Percentiles rank a stretch among this genome's conserved stretches.
Conservation (phyloP, 257 asterid genomes). For the Jacaranda mimosifolia region DNA sequence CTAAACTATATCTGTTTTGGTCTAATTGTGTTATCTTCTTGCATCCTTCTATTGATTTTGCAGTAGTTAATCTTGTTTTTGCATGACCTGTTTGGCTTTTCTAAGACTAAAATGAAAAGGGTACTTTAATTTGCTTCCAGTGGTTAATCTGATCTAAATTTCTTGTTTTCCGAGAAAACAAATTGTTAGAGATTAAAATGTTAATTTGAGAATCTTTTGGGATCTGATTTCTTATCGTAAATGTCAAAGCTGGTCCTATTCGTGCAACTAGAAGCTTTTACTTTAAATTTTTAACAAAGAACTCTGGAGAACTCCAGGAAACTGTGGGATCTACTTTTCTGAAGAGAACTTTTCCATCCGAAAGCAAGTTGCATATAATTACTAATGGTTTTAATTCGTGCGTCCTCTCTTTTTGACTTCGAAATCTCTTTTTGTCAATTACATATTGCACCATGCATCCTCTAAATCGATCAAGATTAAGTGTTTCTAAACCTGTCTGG, state of each 20-base stretch:
- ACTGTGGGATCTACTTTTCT: neutral
- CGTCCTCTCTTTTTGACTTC: neutral
- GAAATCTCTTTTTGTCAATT: neutral
- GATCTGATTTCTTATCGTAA: conserved; percentile 17
- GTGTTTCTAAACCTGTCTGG: neutral
- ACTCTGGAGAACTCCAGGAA: neutral
- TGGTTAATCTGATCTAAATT: neutral
- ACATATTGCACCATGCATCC: neutral
- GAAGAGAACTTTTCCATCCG: neutral
- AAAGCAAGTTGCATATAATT: conserved; percentile 2
- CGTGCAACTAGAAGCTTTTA: neutral
- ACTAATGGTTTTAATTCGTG: neutral
- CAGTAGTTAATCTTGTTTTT: neutral
- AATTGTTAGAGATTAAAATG: neutral
- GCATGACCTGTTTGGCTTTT: neutral
- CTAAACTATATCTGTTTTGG: neutral
- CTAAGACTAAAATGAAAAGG: neutral
- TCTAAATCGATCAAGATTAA: neutral
- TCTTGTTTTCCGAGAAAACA: neutral
- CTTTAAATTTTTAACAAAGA: conserved; percentile 4
- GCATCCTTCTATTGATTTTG: neutral
- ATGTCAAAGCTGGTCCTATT: neutral
- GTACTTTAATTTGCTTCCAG: neutral
- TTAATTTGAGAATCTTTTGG: neutral
- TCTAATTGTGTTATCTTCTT: neutral